Percentiles rank a stretch among this genome's conserved stretches.
phyloP scores from a whole-genome alignment of 257 asterid species.

The Fraxinus pennsylvanica region DNA sequence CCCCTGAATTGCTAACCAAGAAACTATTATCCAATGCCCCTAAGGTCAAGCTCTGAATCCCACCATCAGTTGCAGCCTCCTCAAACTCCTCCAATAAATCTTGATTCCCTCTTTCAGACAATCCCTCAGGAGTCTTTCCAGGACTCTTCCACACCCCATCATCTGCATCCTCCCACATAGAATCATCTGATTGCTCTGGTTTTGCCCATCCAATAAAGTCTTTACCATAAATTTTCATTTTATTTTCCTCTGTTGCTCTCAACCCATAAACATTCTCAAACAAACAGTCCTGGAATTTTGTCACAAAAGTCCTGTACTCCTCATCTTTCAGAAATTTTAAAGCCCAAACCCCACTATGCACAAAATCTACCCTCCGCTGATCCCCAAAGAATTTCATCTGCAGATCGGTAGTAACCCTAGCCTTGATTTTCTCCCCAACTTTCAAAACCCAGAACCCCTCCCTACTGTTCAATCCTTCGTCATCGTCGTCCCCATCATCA shows the following conservation, averaged over 20 bases:
- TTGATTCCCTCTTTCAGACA: conserved; percentile 54
- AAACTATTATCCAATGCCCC: conserved; percentile 98
- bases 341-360: conserved; percentile 95
- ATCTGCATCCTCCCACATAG: conserved; percentile 94
- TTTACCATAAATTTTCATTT: conserved; percentile 80
- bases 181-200: conserved; percentile 87
- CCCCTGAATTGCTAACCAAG: conserved; percentile 83
- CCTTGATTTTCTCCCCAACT: conserved; percentile 67
- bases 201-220: conserved; percentile 87
- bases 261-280: conserved; percentile 88
- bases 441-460: conserved; percentile 83
- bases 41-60: conserved; percentile 91
- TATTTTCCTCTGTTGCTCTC: conserved; percentile 75
- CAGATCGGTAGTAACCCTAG: conserved; percentile 75
- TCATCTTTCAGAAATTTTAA: conserved; percentile 67
- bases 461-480: conserved; percentile 43
- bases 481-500: conserved; percentile 43
- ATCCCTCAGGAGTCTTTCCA: conserved; percentile 41
- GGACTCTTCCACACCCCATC: conserved; percentile 79
- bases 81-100: conserved; percentile 91
- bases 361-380: conserved; percentile 94
- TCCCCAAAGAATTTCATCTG: conserved; percentile 92
- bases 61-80: conserved; percentile 81
- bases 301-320: conserved; percentile 73
- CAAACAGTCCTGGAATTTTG: conserved; percentile 72